A percentile compares a stretch with the other conserved stretches of the same genome.
phyloP scores from a whole-genome alignment of 129 eudicot species.

The carrot (Daucus carota) region DNA sequence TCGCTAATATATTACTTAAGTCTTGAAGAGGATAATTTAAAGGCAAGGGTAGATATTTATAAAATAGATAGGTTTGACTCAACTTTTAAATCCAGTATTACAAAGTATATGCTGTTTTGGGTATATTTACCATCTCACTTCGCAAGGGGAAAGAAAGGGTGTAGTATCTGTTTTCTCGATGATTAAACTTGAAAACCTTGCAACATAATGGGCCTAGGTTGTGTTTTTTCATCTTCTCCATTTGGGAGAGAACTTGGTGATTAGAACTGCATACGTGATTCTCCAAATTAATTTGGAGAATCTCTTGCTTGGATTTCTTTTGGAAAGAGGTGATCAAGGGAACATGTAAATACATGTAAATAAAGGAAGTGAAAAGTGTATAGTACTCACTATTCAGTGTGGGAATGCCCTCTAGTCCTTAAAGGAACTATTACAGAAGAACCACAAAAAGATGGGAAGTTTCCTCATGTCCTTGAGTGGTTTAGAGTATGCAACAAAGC shows the following conservation, averaged over 20 bases:
- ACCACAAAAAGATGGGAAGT: background rate
- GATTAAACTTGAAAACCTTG: background rate
- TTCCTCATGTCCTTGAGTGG: background rate
- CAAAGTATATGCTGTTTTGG: background rate
- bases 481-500: background rate
- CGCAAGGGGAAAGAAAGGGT: background rate
- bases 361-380: background rate
- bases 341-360: background rate
- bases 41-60: background rate
- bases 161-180: background rate
- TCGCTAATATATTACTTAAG: background rate
- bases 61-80: background rate
- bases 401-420: background rate
- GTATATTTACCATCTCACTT: background rate
- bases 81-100: background rate
- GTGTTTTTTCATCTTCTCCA: background rate
- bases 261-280: background rate
- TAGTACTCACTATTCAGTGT: background rate
- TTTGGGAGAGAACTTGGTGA: background rate
- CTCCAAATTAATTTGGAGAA: background rate
- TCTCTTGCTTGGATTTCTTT: background rate
- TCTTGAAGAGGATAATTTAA: background rate
- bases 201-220: background rate
- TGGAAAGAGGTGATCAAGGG: background rate
- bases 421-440: no score